phyloP scores from a whole-genome alignment of 148 eudicot genomes.

The Chenopodium suecicum region DNA sequence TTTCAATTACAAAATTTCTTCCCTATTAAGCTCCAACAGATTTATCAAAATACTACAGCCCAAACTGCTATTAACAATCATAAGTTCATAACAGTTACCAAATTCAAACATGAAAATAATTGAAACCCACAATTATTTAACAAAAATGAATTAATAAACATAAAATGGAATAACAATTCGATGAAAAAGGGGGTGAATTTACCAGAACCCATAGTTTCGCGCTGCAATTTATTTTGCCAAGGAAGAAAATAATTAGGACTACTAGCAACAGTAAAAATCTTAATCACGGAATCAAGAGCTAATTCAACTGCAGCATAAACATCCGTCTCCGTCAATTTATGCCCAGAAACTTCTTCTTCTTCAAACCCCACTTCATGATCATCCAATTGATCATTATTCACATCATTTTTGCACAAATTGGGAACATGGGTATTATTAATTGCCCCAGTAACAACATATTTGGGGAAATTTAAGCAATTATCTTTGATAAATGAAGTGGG shows the following conservation, averaged over 20 bases:
- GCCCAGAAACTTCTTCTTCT: constrained; percentile 9
- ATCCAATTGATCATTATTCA: neutral
- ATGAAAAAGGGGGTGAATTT: neutral
- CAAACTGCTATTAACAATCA: neutral
- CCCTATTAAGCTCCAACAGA: too few species aligned
- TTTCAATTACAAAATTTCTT: too few species aligned
- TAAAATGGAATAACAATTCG: neutral
- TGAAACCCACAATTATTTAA: neutral
- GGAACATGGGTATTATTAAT: constrained; percentile 9
- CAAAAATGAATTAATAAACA: neutral
- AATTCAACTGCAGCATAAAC: constrained; percentile 68
- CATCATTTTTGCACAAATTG: neutral
- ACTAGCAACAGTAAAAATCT: constrained; percentile 84
- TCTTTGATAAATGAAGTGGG: neutral
- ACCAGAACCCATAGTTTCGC: constrained; percentile 93
- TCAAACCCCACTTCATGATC: neutral
- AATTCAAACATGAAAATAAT: too few species aligned
- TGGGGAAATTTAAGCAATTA: neutral
- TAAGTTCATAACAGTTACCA: neutral
- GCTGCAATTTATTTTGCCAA: constrained; percentile 95
- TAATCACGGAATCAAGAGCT: constrained; percentile 88
- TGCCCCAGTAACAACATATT: neutral
- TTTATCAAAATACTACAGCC: too few species aligned
- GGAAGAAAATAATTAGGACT: constrained; percentile 84
- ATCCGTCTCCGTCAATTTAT: constrained; percentile 23